phyloP scores from a whole-genome alignment of 306 rosid species.

The Ziziphus jujuba region DNA sequence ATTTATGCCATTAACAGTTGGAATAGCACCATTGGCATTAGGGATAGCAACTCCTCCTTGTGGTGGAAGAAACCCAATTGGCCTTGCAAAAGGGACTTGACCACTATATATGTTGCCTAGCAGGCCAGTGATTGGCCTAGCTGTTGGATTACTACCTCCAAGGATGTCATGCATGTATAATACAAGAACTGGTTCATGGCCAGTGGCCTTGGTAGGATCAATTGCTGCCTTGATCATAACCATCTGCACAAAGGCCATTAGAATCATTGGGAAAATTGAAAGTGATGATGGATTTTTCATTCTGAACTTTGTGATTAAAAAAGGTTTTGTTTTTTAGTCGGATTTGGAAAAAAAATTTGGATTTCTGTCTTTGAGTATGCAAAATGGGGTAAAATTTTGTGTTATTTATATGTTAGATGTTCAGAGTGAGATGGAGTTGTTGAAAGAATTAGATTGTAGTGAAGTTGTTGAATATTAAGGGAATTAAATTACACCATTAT shows the following conservation, averaged over 20 bases:
- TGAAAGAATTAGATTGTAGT: constrained; percentile 34
- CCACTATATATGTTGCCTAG: constrained; percentile 83
- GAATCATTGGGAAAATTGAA: constrained; percentile 27
- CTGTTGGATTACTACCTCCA: constrained; percentile 76
- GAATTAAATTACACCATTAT: too few relatives aligned
- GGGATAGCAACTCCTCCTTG: constrained; percentile 63
- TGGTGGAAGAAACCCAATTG: constrained; percentile 66
- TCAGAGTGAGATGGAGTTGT: constrained; percentile 49
- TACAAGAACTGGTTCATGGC: constrained; percentile 60
- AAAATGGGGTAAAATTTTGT: too few relatives aligned
- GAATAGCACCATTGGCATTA: constrained; percentile 75
- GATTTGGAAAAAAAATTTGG: constrained; percentile 1
- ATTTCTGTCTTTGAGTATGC: too few relatives aligned
- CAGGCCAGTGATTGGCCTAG: constrained; percentile 79
- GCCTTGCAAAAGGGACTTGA: constrained; percentile 79
- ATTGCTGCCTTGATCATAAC: constrained; percentile 33
- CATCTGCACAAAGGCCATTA: constrained; percentile 33
- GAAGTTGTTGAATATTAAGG: constrained; percentile 45
- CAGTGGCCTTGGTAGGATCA: constrained; percentile 49
- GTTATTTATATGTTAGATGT: background rate
- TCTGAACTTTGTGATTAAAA: background rate
- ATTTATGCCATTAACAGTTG: constrained; percentile 64
- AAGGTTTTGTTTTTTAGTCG: background rate
- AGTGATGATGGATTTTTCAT: constrained; percentile 34
- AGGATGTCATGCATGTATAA: constrained; percentile 88